A percentile compares a stretch with the other conserved stretches of the same genome.
These are phyloP conservation scores for Aurifilum marmelostoma DNA, from an alignment of 2,329 filamentous ascomycete genomes.

Conservation along the genomic window DNA sequence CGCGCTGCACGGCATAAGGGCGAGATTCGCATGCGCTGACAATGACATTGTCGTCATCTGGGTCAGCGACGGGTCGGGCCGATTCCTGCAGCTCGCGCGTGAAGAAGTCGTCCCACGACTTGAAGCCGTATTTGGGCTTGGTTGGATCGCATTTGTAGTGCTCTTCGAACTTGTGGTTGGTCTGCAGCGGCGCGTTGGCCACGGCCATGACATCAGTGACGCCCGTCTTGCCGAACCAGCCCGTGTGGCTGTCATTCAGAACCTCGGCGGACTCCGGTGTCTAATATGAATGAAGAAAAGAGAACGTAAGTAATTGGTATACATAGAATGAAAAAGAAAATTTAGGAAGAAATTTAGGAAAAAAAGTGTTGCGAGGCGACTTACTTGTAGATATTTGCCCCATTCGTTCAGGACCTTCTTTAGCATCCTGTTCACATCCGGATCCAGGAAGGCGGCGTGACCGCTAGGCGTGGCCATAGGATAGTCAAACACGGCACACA, in stretches of 20 bases:
- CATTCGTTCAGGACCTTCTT: conserved; percentile 61
- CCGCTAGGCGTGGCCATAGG: conserved; percentile 59
- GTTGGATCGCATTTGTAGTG: conserved; percentile 63
- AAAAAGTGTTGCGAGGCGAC: background rate
- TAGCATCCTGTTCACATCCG: conserved; percentile 56
- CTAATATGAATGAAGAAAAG: conserved; percentile 33
- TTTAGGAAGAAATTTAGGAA: too few relatives aligned
- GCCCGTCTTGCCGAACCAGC: conserved; percentile 60
- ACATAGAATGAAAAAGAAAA: background rate
- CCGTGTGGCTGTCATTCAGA: conserved; percentile 45
- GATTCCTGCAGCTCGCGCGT: conserved; percentile 58
- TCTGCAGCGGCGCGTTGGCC: conserved; percentile 50
- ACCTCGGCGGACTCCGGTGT: conserved; percentile 59
- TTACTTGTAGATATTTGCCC: conserved; percentile 56
- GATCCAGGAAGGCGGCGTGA: conserved; percentile 57
- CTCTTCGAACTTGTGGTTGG: conserved; percentile 56
- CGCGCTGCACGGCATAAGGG: conserved; percentile 54
- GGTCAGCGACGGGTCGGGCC: conserved; percentile 60
- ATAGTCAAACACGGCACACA: conserved; percentile 58
- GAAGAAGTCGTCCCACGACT: conserved; percentile 73
- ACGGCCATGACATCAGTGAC: conserved; percentile 53
- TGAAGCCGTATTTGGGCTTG: conserved; percentile 60
- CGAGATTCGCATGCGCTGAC: conserved; percentile 68
- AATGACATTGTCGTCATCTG: conserved; percentile 57
- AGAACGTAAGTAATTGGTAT: background rate